Evolutionary conservation across 2,329 filamentous ascomycete species (phyloP).

Genomic region (Corynespora cassiicola): DNA sequence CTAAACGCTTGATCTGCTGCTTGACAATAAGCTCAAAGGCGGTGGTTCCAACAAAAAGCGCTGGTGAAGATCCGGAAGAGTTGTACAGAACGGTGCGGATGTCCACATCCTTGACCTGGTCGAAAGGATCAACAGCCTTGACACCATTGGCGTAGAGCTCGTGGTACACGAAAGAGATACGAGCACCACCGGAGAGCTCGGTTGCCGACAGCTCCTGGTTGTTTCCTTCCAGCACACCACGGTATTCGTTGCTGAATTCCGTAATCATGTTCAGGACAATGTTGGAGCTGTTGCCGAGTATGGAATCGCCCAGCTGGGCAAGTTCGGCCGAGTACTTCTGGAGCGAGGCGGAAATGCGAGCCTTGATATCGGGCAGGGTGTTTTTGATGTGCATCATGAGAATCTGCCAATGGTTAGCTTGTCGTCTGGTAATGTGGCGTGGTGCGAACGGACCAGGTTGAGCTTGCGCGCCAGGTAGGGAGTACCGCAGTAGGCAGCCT

Average conservation of each 20-base stretch:
- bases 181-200: slow-evolving; percentile 92
- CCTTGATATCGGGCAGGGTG: slow-evolving; percentile 97
- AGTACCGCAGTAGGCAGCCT: slow-evolving; percentile 97
- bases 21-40: slow-evolving; percentile 99
- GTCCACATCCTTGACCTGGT: slow-evolving; percentile 95
- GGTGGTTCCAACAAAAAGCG: slow-evolving; percentile 94
- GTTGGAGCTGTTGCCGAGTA: slow-evolving; percentile 95
- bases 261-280: slow-evolving; percentile 99
- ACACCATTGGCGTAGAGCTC: slow-evolving; percentile 97
- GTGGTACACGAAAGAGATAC: slow-evolving; percentile 99
- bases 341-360: slow-evolving; percentile 89
- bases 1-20: slow-evolving; percentile 94
- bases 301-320: slow-evolving; percentile 83
- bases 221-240: slow-evolving; percentile 93
- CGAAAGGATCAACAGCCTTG: slow-evolving; percentile 97
- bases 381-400: slow-evolving; percentile 99
- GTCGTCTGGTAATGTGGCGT: background rate
- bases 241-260: slow-evolving; percentile 97
- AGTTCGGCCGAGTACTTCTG: slow-evolving; percentile 91
- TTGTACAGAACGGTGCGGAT: slow-evolving; percentile 98
- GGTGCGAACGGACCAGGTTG: slow-evolving; percentile 68
- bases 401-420: slow-evolving; percentile 63
- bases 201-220: slow-evolving; percentile 94
- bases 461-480: slow-evolving; percentile 96
- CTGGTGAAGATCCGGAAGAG: slow-evolving; percentile 96